Evolutionary conservation across 495 filamentous ascomycete species (phyloP).

Genomic region (Neurospora sp.): DNA sequence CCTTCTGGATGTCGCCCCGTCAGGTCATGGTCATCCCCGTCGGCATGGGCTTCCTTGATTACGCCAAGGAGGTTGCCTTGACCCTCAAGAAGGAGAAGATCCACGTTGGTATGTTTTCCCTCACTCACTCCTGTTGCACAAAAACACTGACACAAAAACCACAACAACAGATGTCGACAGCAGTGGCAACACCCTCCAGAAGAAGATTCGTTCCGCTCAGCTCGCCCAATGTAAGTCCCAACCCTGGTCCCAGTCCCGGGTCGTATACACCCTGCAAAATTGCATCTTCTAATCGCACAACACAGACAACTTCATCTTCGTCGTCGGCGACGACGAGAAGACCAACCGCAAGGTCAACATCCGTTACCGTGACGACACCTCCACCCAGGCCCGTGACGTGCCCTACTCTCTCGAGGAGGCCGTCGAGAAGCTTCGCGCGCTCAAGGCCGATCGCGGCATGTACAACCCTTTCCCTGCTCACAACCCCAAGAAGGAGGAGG

Average conservation of each 20-base stretch:
- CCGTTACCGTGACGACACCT: slow-evolving; percentile 77
- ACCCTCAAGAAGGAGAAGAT: slow-evolving; percentile 40
- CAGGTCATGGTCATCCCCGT: slow-evolving; percentile 91
- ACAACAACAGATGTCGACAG: slow-evolving; percentile 61
- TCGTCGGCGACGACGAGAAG: slow-evolving; percentile 77
- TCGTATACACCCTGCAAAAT: not conserved
- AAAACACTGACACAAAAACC: not conserved
- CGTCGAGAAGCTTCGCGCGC: slow-evolving; percentile 55
- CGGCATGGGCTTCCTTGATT: slow-evolving; percentile 72
- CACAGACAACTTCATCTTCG: slow-evolving; percentile 35
- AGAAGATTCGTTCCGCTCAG: slow-evolving; percentile 89
- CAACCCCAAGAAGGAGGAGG: slow-evolving; percentile 12
- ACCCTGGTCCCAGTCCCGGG: slow-evolving; percentile 24
- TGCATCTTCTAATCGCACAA: not conserved
- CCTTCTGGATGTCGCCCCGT: slow-evolving; percentile 91
- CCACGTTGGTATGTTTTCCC: slow-evolving; percentile 37
- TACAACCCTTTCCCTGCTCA: slow-evolving; percentile 25
- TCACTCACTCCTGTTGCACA: not conserved
- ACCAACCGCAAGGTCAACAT: slow-evolving; percentile 73
- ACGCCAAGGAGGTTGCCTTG: slow-evolving; percentile 70
- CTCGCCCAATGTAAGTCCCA: slow-evolving; percentile 82
- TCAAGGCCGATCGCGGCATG: slow-evolving; percentile 45
- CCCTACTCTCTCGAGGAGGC: slow-evolving; percentile 69
- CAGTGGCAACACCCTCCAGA: slow-evolving; percentile 84
- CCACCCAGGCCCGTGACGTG: slow-evolving; percentile 58